Evolutionary conservation across 305 asterid genomes (phyloP), one percentile per base, ranked within the genome.

Genomic region (Fraxinus sp.): DNA sequence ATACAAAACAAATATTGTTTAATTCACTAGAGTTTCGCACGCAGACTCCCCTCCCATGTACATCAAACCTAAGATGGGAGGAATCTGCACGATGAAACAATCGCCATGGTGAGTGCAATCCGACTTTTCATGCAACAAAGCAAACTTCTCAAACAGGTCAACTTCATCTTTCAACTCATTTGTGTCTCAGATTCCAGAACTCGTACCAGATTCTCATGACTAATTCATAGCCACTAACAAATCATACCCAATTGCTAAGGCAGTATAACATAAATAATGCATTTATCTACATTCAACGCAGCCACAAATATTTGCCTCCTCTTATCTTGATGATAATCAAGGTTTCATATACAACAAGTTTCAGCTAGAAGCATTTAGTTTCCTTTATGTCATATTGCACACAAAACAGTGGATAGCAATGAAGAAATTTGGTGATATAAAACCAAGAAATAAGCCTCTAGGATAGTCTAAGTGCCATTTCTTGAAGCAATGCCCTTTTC

Each of bases 401-500:
- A 71, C n/a, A 64, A 80, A 84, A 64, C 59, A 36, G 30, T 49
- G 64, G 76, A 81, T 70, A 76, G 64, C 30, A 39, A 33, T 36
- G 11, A 72, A 64, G 22, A 39, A 72, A 62, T 75, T 76, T 44
- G 14, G 81, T 44, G 79, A 55, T 5, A 75, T 22, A 78, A 32
- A 78, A 81, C 72, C 74, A 59, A 18, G 77, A 28, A 26, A 77
- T 28, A 77, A 39, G 59, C 79, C 33, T 36, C 90, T 90, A 95
- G 35, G 98, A 91, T 16, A 95, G 93, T 87, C 93, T 88, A 75
- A 95, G 75, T 35, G 99, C 98, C 98, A 95, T 93, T 91, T 95
- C 97, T 85, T 94, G 99, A 79, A 95, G 98, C 86, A 95, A 91
- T 73, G 93, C 94, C 82, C 98, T 89, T 86, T 94, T 95, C 77